Evolutionary conservation across 2,329 filamentous ascomycete species (phyloP).

Genomic region (Colletotrichum tofieldiae): DNA sequence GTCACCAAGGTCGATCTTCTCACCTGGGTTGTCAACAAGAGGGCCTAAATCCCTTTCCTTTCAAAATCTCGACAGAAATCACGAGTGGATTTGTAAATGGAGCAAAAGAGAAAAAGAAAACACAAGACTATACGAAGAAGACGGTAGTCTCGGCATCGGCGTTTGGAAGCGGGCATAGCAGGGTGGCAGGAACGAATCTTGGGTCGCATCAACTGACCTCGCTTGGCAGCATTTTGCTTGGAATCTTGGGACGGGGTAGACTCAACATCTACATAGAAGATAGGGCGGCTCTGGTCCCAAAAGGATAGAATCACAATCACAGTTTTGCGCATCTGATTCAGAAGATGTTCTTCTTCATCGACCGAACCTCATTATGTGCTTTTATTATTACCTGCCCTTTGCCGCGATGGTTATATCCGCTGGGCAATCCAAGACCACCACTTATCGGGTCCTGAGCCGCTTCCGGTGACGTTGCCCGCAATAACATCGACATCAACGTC

Average conservation of each 20-base stretch:
- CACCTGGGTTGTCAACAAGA: slow-evolving; percentile 87
- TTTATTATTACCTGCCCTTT: slow-evolving; percentile 37
- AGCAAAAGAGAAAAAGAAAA: neutral
- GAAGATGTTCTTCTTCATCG: neutral
- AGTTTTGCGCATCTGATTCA: slow-evolving; percentile 7
- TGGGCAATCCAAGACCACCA: slow-evolving; percentile 95
- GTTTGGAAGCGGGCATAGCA: slow-evolving; percentile 40
- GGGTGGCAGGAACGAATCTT: slow-evolving; percentile 37
- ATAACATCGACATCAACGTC: slow-evolving; percentile 84
- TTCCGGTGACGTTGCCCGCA: slow-evolving; percentile 79
- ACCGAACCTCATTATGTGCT: neutral
- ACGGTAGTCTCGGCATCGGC: slow-evolving; percentile 37
- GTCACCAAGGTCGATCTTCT: slow-evolving; percentile 97
- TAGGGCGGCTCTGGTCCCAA: slow-evolving; percentile 21
- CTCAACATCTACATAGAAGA: slow-evolving; percentile 58
- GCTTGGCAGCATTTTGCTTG: slow-evolving; percentile 34
- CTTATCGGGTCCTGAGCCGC: slow-evolving; percentile 80
- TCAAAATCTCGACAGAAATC: slow-evolving; percentile 11
- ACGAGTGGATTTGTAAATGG: slow-evolving; percentile 45
- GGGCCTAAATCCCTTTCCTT: slow-evolving; percentile 43
- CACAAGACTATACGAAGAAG: slow-evolving; percentile 2
- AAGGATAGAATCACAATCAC: slow-evolving; percentile 20
- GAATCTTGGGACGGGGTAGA: slow-evolving; percentile 51
- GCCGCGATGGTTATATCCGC: slow-evolving; percentile 54
- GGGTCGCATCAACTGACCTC: slow-evolving; percentile 44